A percentile compares a stretch with the other conserved stretches of the same genome.
phyloP scores from a whole-genome alignment of 805 yeast species.

The Starmerella asiatica region DNA sequence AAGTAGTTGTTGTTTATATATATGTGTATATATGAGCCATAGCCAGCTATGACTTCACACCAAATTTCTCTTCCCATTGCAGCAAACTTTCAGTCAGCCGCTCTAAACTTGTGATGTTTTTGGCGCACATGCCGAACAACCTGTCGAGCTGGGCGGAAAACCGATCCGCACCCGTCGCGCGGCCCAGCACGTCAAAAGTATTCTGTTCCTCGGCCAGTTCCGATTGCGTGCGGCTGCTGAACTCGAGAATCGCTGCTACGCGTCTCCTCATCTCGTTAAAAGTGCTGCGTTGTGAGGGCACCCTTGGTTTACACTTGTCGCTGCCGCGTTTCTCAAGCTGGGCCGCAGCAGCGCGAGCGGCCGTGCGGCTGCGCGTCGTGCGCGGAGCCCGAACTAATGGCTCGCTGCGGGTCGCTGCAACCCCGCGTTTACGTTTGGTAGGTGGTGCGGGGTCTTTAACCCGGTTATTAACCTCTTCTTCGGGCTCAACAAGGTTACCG shows the following conservation, averaged over 20 bases:
- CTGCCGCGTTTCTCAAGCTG: too few relatives aligned
- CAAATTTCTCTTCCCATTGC: constrained; percentile 61
- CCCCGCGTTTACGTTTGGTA: not conserved
- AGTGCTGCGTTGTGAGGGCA: constrained; percentile 63
- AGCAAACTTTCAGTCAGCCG: constrained; percentile 55
- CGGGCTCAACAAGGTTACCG: too few relatives aligned
- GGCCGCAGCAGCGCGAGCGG: too few relatives aligned
- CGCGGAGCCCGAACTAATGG: not conserved
- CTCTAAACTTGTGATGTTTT: constrained; percentile 56
- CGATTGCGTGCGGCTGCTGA: constrained; percentile 72
- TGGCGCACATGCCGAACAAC: constrained; percentile 34
- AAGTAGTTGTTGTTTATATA: not conserved
- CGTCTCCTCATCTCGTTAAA: constrained; percentile 77
- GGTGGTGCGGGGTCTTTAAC: not conserved
- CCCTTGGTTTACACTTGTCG: constrained; percentile 40
- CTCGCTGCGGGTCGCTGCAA: not conserved
- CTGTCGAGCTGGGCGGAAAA: constrained; percentile 19
- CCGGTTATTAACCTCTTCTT: not conserved
- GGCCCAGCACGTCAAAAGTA: constrained; percentile 38
- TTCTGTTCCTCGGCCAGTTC: constrained; percentile 66
- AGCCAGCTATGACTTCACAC: constrained; percentile 2
- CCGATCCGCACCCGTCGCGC: constrained; percentile 22
- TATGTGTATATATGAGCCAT: not conserved
- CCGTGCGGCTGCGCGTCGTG: constrained; percentile 3
- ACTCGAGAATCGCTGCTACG: constrained; percentile 80